Conservation (phyloP, 1,139 yeast genomes). For the Hansenula anomala region DNA sequence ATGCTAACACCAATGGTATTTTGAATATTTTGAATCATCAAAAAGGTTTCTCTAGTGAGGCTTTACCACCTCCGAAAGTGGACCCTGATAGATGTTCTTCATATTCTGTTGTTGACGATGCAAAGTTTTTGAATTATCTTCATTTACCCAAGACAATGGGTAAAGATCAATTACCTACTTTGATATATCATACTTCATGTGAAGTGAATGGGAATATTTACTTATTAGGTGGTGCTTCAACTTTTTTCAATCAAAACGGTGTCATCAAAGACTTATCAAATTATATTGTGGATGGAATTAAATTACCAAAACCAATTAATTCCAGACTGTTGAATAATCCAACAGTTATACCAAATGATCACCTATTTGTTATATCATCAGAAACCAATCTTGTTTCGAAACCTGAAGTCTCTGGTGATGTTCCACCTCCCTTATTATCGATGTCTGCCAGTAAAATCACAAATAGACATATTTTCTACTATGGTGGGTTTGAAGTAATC, state of each 20-base stretch:
- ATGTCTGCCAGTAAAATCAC: conserved; percentile 32
- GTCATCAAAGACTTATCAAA: conserved; percentile 30
- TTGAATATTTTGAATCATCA: no score
- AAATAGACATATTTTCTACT: conserved; percentile 34
- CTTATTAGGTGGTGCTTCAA: conserved; percentile 37
- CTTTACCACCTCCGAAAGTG: no score
- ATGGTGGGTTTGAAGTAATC: conserved; percentile 42
- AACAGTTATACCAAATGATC: conserved; percentile 29
- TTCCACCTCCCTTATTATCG: conserved; percentile 38
- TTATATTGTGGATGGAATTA: conserved; percentile 31
- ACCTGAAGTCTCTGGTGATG: conserved; percentile 27
- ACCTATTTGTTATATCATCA: conserved; percentile 29
- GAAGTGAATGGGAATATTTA: conserved; percentile 30
- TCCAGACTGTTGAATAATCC: conserved; percentile 34
- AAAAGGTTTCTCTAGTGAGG: no score
- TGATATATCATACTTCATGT: conserved; percentile 35
- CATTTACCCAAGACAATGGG: conserved; percentile 33
- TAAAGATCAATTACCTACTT: conserved; percentile 30
- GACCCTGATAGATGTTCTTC: no score
- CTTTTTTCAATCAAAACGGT: conserved; percentile 26
- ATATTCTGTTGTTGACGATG: no score
- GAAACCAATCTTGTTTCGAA: conserved; percentile 30
- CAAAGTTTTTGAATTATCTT: conserved; percentile 14
- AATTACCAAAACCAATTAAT: conserved; percentile 40
- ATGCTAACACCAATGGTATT: background rate